Evolutionary conservation across 1,139 yeast genomes (phyloP).

Genomic region (Scheffersomyces lignicola): DNA sequence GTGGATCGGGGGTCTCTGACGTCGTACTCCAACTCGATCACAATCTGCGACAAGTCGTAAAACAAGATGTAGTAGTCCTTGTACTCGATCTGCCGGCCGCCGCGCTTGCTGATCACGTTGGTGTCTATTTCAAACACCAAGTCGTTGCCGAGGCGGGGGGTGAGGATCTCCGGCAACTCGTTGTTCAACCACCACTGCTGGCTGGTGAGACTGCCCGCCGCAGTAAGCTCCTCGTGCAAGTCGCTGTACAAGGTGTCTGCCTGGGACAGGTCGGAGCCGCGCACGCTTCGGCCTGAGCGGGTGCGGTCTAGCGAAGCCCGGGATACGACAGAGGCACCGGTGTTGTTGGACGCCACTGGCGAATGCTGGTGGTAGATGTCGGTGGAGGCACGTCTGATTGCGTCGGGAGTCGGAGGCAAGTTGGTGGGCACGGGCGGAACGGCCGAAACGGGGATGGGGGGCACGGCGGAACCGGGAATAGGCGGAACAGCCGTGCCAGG

Average conservation of each 20-base stretch:
- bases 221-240: slow-evolving; percentile 33
- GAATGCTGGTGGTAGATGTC: slow-evolving; percentile 17
- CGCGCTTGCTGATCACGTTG: slow-evolving; percentile 55
- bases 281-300: slow-evolving; percentile 19
- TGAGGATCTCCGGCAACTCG: slow-evolving; percentile 59
- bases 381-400: slow-evolving; percentile 20
- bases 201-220: slow-evolving; percentile 25
- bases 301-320: slow-evolving; percentile 17
- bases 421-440: slow-evolving; percentile 11
- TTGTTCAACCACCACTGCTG: slow-evolving; percentile 67
- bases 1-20: slow-evolving; percentile 55
- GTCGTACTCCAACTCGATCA: slow-evolving; percentile 59
- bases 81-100: slow-evolving; percentile 48
- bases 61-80: slow-evolving; percentile 74
- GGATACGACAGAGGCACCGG: slow-evolving; percentile 28
- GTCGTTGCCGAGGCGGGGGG: slow-evolving; percentile 45
- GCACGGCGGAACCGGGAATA: slow-evolving; percentile 4
- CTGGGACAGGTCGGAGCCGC: slow-evolving; percentile 23
- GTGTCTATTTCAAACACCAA: slow-evolving; percentile 68
- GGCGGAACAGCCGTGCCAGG: slow-evolving; percentile 14
- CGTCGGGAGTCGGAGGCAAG: slow-evolving; percentile 8
- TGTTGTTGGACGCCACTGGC: slow-evolving; percentile 18
- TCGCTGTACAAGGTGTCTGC: slow-evolving; percentile 29
- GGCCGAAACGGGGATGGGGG: slow-evolving; percentile 7
- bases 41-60: slow-evolving; percentile 69